These are phyloP conservation scores for Artemisia argyi DNA, from an alignment of 129 eudicot genomes.

Conservation along the genomic window DNA sequence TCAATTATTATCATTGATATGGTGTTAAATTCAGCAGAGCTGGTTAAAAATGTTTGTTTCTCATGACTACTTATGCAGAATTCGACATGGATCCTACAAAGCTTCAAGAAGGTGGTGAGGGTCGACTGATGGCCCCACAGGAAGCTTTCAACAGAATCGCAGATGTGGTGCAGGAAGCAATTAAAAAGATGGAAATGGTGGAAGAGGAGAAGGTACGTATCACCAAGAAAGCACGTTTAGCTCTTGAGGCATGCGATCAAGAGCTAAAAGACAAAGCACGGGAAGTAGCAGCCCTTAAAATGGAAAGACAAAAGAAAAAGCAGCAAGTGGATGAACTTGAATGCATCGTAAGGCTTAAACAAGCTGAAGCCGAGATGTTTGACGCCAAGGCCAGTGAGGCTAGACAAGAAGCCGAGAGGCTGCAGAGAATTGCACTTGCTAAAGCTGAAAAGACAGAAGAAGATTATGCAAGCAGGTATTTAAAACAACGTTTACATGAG, in stretches of 20 bases:
- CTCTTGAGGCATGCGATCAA: slow-evolving; percentile 75
- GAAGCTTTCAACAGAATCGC: slow-evolving; percentile 81
- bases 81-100: slow-evolving; percentile 63
- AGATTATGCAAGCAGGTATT: slow-evolving; percentile 78
- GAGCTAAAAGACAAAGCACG: slow-evolving; percentile 84
- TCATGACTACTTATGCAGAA: slow-evolving; percentile 37
- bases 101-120: slow-evolving; percentile 56
- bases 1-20: not conserved
- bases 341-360: slow-evolving; percentile 78
- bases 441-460: slow-evolving; percentile 80
- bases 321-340: slow-evolving; percentile 80
- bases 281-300: slow-evolving; percentile 64
- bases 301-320: slow-evolving; percentile 77
- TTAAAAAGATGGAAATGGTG: slow-evolving; percentile 83
- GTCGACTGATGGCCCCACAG: slow-evolving; percentile 73
- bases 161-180: slow-evolving; percentile 83
- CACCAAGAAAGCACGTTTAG: slow-evolving; percentile 75
- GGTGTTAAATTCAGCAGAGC: not conserved
- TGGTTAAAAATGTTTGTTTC: not conserved
- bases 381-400: slow-evolving; percentile 82
- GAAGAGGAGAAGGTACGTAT: slow-evolving; percentile 75
- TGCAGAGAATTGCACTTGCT: slow-evolving; percentile 73
- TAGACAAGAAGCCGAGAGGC: slow-evolving; percentile 75
- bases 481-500: slow-evolving; percentile 68
- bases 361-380: slow-evolving; percentile 88